Evolutionary conservation across 208 protist species (phyloP), one percentile per base, ranked within the genome.

Genomic region (Vickermania spadyakhi): DNA sequence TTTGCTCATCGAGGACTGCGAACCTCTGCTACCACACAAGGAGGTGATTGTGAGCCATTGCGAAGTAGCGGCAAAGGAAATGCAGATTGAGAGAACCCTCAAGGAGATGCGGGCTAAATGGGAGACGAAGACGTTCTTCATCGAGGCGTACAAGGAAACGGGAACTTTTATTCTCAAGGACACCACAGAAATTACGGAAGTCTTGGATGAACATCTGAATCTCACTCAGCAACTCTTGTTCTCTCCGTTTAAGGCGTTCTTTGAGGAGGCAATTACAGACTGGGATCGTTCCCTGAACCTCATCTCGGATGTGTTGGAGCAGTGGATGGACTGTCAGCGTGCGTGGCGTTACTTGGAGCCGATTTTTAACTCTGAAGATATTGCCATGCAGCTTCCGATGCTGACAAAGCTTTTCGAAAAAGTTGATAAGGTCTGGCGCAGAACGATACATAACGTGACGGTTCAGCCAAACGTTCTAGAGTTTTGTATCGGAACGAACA

Each of bases 281-380:
- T 98, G 96, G 95, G 96, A 98, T 67, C 75, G 85, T 63, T 91
- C 83, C 1, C 89, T 98, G 14, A 96, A 89, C 52, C 73, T 95
- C 49, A 84, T 96, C 51, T 88, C 89, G 11, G 92, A 98, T 64
- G 94, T 97, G 36, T 70, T 99, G n/a, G 97, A 99, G 72, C 92
- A 97, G 68, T 98, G 96, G 96, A 70, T 97, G 29, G 84, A 95
- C 63, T 98, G 93, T 66, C 97, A 99, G 77, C 76, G 91, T 18
- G 77, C 84, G 30, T 99, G 97, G 97, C 84, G 98, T 50, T 98
- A 98, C 67, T 73, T 99, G 28, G 94, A 98, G 81, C 97, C 97
- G 31, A 99, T 99, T 59, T 98, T 99, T 69, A 85, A 64, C 62
- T 97, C 95, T 0, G 92, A 97, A 53, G 97, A 99, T 72, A 99